Base-by-base conservation (phyloP, 495 filamentous ascomycete genomes). In the Physcia stellaris region DNA sequence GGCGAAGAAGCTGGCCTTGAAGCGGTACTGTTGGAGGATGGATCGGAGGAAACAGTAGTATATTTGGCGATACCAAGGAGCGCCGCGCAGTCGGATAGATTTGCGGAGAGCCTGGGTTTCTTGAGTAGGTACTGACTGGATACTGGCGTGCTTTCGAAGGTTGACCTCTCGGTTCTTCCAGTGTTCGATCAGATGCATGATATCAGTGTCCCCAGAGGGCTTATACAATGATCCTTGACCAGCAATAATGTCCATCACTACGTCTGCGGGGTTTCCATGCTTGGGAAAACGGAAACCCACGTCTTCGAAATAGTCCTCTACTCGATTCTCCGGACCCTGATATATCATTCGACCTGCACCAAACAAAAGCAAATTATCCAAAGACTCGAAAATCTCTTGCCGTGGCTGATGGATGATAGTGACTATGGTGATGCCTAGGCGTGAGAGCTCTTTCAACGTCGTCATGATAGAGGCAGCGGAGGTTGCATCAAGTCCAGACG, bases 371-470 rank as follows among this genome's bases (percentile, higher is more conserved):
- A 73, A 49, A 1, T 54, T 59, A 41, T 73, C 69, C 26, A 71
- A 71, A 3, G 59, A 55, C 21, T 65, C 60, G 29, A 73, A 69
- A 2, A 73, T 41, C 2, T 64, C 62, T 2, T 84, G 79, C 54
- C 85, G 86, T n/a, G 86, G 86, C 52, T 94, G 86, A 53, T 94
- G 86, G 50, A 94, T 94, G 50, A 72, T 64, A 0, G 65, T 63
- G 39, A 72, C 60, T 48, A 94, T 86, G 23, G 86, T 85, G 48
- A 94, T 86, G 2, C 86, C 86, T 15, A 81, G 73, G 11, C 73
- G 73, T 2, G 85, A 79, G 3, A 94, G 69, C 58, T 90, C 92
- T 39, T 79, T 76, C 32, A 94, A 56, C 64, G 90, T 93, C 24
- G 80, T 79, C 15, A 80, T 69, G 42, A 79, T 75, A 18, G 68